These are phyloP conservation scores for Clarkia xantiana DNA, from an alignment of 345 rosid genomes.

Conservation along the genomic window DNA sequence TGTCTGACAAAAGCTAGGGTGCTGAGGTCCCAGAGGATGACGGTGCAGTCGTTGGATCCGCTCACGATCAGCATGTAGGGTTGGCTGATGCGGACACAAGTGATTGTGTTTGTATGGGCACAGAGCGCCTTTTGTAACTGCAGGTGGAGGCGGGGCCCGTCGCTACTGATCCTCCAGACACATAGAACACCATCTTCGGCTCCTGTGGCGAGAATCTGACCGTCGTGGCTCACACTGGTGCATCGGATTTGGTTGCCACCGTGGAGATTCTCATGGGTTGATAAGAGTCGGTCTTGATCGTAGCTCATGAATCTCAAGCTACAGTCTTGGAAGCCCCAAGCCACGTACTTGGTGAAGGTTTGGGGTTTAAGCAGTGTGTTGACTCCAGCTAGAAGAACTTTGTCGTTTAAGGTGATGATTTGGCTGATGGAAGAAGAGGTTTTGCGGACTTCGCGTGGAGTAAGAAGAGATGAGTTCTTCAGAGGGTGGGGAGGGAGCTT, in stretches of 20 bases:
- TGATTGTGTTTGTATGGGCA: conserved; percentile 68
- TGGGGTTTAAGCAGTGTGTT: conserved; percentile 81
- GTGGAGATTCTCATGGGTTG: conserved; percentile 96
- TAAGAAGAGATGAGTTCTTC: conserved; percentile 65
- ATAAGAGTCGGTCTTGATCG: conserved; percentile 88
- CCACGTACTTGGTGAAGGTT: conserved; percentile 69
- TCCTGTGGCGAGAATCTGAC: conserved; percentile 79
- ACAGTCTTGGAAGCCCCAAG: conserved; percentile 96
- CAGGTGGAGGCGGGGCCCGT: conserved; percentile 37
- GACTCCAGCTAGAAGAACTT: conserved; percentile 61
- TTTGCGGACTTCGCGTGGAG: conserved; percentile 82
- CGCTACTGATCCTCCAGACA: conserved; percentile 78
- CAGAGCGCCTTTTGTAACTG: conserved; percentile 70
- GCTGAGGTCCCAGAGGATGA: conserved; percentile 94
- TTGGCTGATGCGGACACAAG: conserved; percentile 89
- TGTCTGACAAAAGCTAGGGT: conserved; percentile 74
- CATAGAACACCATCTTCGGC: conserved; percentile 83
- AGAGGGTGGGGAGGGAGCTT: conserved; percentile 80
- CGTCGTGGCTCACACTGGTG: conserved; percentile 80
- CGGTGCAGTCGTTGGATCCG: conserved; percentile 94
- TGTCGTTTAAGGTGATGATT: conserved; percentile 64
- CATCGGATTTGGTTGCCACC: conserved; percentile 88
- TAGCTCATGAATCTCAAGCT: conserved; percentile 94
- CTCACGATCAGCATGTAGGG: conserved; percentile 91
- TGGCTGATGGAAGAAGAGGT: conserved; percentile 58